phyloP scores from a whole-genome alignment of 75 land plant genomes.

The Adiantum capillusveneris region DNA sequence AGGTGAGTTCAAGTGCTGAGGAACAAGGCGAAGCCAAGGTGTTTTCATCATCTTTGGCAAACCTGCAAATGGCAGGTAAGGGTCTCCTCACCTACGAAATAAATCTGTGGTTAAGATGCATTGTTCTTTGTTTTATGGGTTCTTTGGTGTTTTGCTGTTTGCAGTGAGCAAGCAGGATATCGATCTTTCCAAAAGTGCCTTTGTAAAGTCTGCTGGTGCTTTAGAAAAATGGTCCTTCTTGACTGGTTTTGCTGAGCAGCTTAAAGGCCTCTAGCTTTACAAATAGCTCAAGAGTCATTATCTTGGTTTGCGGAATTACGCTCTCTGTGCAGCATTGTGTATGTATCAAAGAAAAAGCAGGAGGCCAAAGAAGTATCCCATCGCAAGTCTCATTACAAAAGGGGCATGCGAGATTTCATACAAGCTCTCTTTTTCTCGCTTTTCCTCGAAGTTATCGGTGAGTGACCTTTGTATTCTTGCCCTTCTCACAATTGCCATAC shows the following conservation, averaged over 20 bases:
- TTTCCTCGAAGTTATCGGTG: no score
- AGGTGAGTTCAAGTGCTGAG: conserved; percentile 68
- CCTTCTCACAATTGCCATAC: no score
- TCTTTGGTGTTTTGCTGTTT: conserved; percentile 3
- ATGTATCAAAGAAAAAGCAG: no score
- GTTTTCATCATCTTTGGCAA: conserved; percentile 57
- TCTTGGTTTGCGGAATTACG: no score
- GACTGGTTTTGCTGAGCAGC: conserved; percentile 27
- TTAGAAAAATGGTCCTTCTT: conserved; percentile 36
- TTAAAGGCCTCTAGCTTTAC: conserved; percentile 28
- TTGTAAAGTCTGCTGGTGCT: conserved; percentile 29
- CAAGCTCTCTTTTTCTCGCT: no score
- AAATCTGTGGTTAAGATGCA: neutral
- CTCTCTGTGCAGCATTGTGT: no score
- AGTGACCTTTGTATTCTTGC: no score
- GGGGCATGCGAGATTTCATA: no score
- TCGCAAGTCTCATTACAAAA: no score
- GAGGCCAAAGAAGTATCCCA: no score
- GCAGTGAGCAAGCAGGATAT: conserved; percentile 28
- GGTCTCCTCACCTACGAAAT: no score
- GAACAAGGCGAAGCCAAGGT: conserved; percentile 46
- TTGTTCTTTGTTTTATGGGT: neutral
- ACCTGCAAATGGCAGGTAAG: conserved; percentile 62
- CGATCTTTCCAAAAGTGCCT: conserved; percentile 27
- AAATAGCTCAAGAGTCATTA: no score